Evolutionary conservation across 805 yeast species (phyloP), one percentile per base, ranked within the genome.

Genomic region (Wickerhamiella alocasiicola): DNA sequence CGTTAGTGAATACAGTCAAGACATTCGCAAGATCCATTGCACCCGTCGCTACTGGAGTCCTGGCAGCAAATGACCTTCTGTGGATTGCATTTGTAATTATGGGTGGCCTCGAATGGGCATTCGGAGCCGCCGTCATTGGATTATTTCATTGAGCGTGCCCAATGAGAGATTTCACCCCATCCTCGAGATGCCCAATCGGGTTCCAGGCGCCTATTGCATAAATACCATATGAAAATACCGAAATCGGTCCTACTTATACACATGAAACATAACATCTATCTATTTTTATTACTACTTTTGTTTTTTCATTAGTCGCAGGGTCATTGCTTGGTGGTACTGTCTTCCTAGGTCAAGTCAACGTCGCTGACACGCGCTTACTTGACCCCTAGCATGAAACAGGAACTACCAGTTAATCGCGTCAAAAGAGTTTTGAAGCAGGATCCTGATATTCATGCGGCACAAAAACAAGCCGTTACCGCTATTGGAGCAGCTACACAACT

Each of bases 11-110:
- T 53, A 76, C 85, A 28, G 84, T 80, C 19, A 83, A 84, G 57
- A 87, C 95, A 1, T 68, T 81, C 47, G 93, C 94, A 0, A 67
- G 94, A 45, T 74, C 91, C 33, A 55, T 81, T 9, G 94, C 95
- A 0, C 95, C 95, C 1, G 52, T 73, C 3, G 71, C 81, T 51
- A 80, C 94, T 2, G 96, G 96, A 3, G 58, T 66, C 20, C 61
- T 84, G 36, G 91, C 94, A 0, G 67, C 68, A 25, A 35, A 37
- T 15, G 48, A 50, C 25, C 41, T 41, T 26, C 49, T 62, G 38
- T 45, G 54, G 42, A 33, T 52, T 19, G 53, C 64, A 21, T 62
- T 62, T 45, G 41, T 48, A 39, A 45, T 59, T 9, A 55, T 61
- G 25, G 66, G 64, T 7, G 43, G 42, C 4, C 52, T 61, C 17